Base-by-base conservation (phyloP, 441 rosid genomes). In the Rhodomyrtus psidioides region DNA sequence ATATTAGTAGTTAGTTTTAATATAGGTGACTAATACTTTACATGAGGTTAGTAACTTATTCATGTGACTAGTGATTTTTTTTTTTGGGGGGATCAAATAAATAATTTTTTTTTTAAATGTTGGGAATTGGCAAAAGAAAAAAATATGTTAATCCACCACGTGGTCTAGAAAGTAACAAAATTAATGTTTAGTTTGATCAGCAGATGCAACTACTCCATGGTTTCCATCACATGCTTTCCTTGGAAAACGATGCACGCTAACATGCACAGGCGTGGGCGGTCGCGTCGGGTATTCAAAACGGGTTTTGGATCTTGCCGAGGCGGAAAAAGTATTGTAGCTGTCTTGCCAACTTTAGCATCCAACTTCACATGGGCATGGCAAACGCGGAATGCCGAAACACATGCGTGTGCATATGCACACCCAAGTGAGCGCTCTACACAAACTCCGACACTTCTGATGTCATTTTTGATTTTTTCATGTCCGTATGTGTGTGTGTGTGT, bases 351-450 rank as follows among this genome's bases (percentile, higher is more conserved):
- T 65, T 62, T 30, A 17, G 16, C 75, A 9, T 30, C 76, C 4
- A 30, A 65, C 46, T 34, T 65, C 46, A 17, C 34, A 34, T n/a
- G n/a, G n/a, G n/a, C 76, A 17, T 34, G 7, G n/a, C 49, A 39
- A 34, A 19, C 4, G 27, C 12, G 27, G 39, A 21, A 70, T 0
- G 1, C 12, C 7, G 6, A 39, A 10, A 65, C 3, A 0, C 3
- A 30, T 60, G 7, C 0, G 8, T 14, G 14, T 34, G 4, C 34
- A 34, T 34, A 34, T 34, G 4, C 34, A 34, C 34, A 34, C 4
- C 34, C 2, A 34, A 34, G 4, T 34, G 34, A 34, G 34, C 34
- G 34, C 4, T 34, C 3, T 34, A 4, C 34, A 34, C 34, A 4
- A 34, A 34, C 34, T 34, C 34, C 4, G 34, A 34, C 34, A 34